Conservation (phyloP, 805 yeast genomes). For the Teunomyces barrocoloradensis region DNA sequence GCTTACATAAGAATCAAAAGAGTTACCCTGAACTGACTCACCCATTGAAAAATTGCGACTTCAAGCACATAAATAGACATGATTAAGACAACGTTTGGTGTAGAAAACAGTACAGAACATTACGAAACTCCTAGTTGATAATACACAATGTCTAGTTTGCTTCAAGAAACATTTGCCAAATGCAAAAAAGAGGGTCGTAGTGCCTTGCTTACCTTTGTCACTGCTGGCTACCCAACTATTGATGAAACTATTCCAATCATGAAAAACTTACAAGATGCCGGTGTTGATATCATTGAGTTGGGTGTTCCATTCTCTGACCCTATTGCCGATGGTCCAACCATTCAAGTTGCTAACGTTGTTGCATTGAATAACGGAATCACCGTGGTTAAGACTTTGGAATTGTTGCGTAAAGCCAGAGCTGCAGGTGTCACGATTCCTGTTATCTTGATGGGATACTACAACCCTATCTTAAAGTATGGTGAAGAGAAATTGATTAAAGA, state of each 20-base stretch:
- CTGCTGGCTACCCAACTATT: slow-evolving; percentile 90
- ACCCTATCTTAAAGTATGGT: slow-evolving; percentile 88
- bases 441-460: slow-evolving; percentile 95
- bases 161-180: slow-evolving; percentile 58
- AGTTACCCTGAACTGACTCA: slow-evolving; percentile 35
- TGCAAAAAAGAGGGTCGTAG: slow-evolving; percentile 69
- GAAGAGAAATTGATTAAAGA: slow-evolving; percentile 79
- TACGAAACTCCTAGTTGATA: background rate
- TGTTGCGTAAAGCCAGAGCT: slow-evolving; percentile 72
- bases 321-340: slow-evolving; percentile 97
- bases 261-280: slow-evolving; percentile 89
- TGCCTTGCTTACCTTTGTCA: slow-evolving; percentile 87
- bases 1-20: background rate
- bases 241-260: slow-evolving; percentile 86
- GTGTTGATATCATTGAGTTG: slow-evolving; percentile 90
- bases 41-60: slow-evolving; percentile 6
- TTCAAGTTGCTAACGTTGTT: slow-evolving; percentile 81
- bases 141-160: slow-evolving; percentile 46
- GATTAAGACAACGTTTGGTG: background rate
- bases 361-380: slow-evolving; percentile 85
- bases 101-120: background rate
- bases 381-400: slow-evolving; percentile 62
- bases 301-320: slow-evolving; percentile 98
- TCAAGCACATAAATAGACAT: background rate
- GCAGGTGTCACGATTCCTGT: slow-evolving; percentile 87